These are phyloP conservation scores for Phytopythium sindhum DNA, from an alignment of 352 stramenopile genomes.

Conservation along the genomic window DNA sequence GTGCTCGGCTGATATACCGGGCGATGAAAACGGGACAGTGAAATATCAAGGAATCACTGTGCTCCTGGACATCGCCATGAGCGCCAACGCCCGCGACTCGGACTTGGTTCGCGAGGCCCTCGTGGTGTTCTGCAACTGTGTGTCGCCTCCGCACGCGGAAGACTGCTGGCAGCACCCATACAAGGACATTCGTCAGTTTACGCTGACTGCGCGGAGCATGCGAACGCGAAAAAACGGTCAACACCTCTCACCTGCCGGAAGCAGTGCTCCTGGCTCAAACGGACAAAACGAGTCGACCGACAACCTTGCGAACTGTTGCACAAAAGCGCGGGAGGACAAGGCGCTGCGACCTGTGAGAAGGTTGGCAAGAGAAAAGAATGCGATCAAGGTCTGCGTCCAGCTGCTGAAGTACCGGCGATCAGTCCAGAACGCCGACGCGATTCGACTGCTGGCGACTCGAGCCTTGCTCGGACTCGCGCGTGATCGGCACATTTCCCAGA, in stretches of 20 bases:
- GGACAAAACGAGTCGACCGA: constrained; percentile 10
- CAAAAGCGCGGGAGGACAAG: constrained; percentile 61
- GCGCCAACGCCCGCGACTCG: constrained; percentile 64
- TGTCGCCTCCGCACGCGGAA: constrained; percentile 70
- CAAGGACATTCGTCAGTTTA: constrained; percentile 82
- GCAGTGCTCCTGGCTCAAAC: background rate
- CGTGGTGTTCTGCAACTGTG: constrained; percentile 80
- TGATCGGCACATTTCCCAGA: constrained; percentile 86
- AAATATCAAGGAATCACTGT: constrained; percentile 66
- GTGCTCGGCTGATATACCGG: constrained; percentile 61
- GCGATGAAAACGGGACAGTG: constrained; percentile 36
- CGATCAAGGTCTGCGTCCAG: constrained; percentile 86
- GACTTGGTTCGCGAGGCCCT: constrained; percentile 72
- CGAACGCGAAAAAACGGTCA: constrained; percentile 40
- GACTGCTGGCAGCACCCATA: constrained; percentile 83
- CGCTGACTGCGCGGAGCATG: constrained; percentile 69
- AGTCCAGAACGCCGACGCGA: constrained; percentile 82
- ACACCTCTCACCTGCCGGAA: background rate
- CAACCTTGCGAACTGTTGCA: constrained; percentile 40
- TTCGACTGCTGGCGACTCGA: constrained; percentile 79
- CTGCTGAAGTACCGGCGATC: constrained; percentile 86
- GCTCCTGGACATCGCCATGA: constrained; percentile 76
- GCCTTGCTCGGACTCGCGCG: constrained; percentile 78
- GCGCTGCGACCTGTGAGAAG: constrained; percentile 66
- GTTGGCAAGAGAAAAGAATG: constrained; percentile 72